Base-by-base conservation (phyloP, 257 asterid species). In the Salvia miltiorrhiza region DNA sequence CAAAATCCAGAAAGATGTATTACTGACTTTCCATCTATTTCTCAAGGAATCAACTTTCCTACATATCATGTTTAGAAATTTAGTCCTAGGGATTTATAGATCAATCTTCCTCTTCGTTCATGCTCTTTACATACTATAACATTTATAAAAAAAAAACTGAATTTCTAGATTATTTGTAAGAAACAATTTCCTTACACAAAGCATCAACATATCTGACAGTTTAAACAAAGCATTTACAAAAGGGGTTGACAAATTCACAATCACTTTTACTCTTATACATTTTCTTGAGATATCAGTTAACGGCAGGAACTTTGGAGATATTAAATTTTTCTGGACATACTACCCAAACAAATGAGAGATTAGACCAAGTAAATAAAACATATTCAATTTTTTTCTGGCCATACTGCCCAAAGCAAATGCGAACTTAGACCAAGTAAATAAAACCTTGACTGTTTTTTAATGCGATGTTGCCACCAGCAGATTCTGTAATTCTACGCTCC, bases 381-480 rank as follows among this genome's bases (percentile, higher is more conserved):
- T 14, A 49, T 24, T 30, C 58, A 65, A 71, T 20, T 16, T 20
- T 33, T 61, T 21, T 37, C 30, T 28, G 43, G 26, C 43, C 61
- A 65, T 60, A 52, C 70, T 23, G 47, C 9, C 9, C 24, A 53
- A 70, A 48, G 23, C 41, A 35, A 67, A 62, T 16, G 47, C 52
- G 69, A 71, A 26, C 45, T 61, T 24, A 56, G 64, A 65, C 63
- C 66, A 11, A 58, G 69, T 21, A 19, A 44, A 57, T 14, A 63
- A 65, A 71, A 90, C 99, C 99, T 93, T 86, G 94, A 77, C 44
- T 80, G 63, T 77, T 88, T 81, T 88, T 93, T 75, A 88, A 76
- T 59, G 87, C 43, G 61, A 72, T 86, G 71, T 88, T 56, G 78
- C 90, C 79, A 67, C 90, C 77, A 67, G 88, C 7, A 9, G 95